Conservation (phyloP, 164 flowering plant genomes). For the Macadamia integrifolia region DNA sequence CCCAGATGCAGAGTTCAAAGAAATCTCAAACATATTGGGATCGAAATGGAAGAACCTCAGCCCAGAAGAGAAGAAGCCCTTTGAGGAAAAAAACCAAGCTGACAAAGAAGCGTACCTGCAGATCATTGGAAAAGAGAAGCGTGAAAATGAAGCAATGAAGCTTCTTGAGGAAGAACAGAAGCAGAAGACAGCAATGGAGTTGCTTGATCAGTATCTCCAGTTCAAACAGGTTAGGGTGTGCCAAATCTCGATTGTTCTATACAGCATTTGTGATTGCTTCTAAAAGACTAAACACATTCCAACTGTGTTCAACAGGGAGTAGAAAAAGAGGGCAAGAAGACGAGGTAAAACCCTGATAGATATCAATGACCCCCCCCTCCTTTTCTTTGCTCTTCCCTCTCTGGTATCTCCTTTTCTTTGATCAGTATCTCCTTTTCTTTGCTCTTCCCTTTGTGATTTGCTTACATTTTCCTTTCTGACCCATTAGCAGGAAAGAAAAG, state of each 20-base stretch:
- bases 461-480: background rate
- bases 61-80: conserved; percentile 89
- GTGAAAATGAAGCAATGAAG: conserved; percentile 86
- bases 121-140: conserved; percentile 73
- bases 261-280: background rate
- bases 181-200: conserved; percentile 88
- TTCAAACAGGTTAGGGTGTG: conserved; percentile 40
- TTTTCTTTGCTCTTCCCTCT: background rate
- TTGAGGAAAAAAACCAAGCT: conserved; percentile 74
- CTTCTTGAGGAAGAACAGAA: conserved; percentile 84
- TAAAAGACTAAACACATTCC: background rate
- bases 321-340: conserved; percentile 49
- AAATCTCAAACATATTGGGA: conserved; percentile 64
- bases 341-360: conserved; percentile 26
- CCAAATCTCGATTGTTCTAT: background rate
- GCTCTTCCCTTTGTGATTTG: background rate
- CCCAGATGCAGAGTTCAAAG: conserved; percentile 79
- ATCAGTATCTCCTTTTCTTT: background rate
- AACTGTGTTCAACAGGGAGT: conserved; percentile 28
- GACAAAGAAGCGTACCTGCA: conserved; percentile 73
- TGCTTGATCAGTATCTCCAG: conserved; percentile 81
- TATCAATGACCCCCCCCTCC: background rate
- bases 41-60: conserved; percentile 74
- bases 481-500: conserved; percentile 54
- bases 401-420: background rate